Evolutionary conservation across 2,329 filamentous ascomycete genomes (phyloP).

Genomic region (Claviceps sp.): DNA sequence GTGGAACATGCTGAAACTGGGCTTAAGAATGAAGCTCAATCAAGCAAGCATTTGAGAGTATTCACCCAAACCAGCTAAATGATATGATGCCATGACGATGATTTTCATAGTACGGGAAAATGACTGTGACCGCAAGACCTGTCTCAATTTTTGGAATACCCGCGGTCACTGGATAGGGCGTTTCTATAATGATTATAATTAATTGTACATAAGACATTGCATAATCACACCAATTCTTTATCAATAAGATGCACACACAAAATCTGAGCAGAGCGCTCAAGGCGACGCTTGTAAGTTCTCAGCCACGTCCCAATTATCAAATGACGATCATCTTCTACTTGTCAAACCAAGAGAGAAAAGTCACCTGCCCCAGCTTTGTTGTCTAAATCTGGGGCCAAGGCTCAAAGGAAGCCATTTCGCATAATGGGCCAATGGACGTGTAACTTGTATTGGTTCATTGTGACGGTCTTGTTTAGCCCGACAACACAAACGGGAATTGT

Average conservation of each 20-base stretch:
- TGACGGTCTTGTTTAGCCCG: neutral
- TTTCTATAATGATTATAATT: neutral
- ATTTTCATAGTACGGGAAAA: neutral
- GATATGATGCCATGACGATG: neutral
- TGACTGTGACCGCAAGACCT: neutral
- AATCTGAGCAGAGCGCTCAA: neutral
- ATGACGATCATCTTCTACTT: no score
- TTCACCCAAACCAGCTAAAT: neutral
- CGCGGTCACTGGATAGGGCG: neutral
- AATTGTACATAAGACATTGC: neutral
- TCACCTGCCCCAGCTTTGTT: neutral
- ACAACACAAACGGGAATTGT: neutral
- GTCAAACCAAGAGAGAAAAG: neutral
- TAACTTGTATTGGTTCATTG: neutral
- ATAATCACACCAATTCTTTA: neutral
- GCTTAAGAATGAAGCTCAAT: constrained; percentile 4
- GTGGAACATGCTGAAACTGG: constrained; percentile 7
- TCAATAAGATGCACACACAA: neutral
- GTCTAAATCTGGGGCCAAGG: neutral
- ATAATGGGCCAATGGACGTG: neutral
- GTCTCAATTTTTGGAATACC: neutral
- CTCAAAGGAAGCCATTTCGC: neutral
- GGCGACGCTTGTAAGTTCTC: no score
- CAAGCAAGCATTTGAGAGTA: neutral
- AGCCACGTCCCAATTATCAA: no score